Conservation (phyloP, 2,329 filamentous ascomycete species). For the Fusarium papillatum region DNA sequence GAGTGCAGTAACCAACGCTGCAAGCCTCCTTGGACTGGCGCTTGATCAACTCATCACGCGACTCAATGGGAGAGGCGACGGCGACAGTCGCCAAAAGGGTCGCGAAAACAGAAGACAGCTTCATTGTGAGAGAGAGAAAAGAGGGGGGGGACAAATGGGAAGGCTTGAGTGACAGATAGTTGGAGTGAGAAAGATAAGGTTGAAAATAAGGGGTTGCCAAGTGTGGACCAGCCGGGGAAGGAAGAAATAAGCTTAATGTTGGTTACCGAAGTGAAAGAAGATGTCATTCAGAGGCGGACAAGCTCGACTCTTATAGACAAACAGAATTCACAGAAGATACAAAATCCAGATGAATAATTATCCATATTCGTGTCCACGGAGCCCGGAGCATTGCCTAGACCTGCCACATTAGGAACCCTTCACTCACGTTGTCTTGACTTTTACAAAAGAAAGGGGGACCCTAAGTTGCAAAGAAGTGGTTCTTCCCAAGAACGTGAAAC, state of each 20-base stretch:
- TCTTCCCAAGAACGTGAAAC: conserved; percentile 15
- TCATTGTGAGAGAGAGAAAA: conserved; percentile 20
- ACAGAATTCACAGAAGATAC: fast-evolving
- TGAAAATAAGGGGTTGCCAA: not conserved
- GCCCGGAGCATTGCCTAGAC: not conserved
- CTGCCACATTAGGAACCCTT: conserved; percentile 20
- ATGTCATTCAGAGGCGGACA: not conserved
- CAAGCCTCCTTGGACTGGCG: conserved; percentile 65
- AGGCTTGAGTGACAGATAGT: not conserved
- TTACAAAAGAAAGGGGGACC: not conserved
- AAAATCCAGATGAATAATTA: not conserved
- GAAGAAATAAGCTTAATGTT: not conserved
- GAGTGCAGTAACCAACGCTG: conserved; percentile 48
- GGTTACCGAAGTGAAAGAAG: not conserved
- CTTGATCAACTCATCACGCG: conserved; percentile 33
- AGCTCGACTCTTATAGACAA: conserved; percentile 19
- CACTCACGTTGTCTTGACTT: not conserved
- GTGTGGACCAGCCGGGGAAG: not conserved
- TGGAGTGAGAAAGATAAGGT: not conserved
- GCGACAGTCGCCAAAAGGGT: conserved; percentile 32
- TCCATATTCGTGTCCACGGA: conserved; percentile 21
- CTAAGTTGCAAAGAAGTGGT: not conserved
- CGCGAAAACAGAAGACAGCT: conserved; percentile 23
- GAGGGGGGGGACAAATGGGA: not conserved
- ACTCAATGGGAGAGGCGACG: conserved; percentile 28